Base-by-base conservation (phyloP, 176 grass and related monocot species). In the Urochloa ruziziensis region DNA sequence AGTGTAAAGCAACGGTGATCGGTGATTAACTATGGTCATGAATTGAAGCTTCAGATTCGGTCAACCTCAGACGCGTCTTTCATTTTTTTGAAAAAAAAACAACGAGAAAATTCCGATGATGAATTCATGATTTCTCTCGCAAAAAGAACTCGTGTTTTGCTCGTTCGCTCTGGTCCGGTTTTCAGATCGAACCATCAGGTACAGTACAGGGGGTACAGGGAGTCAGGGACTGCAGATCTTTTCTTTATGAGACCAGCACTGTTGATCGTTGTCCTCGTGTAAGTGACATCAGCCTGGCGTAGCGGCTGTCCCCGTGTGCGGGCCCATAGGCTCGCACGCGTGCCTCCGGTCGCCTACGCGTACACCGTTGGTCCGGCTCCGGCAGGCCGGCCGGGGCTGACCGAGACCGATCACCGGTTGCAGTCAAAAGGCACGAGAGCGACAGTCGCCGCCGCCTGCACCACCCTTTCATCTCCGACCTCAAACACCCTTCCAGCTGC, bases 1-100 rank as follows among this genome's bases (percentile, higher is more conserved):
- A 81, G 59, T 59, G 62, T 82, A 75, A 87, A 82, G 85, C 49
- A 87, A 82, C 79, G 51, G 70, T 40, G 85, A 44, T 37, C 35
- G n/a, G n/a, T 40, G 39, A 87, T 86, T 66, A 81, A 29, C 9
- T 61, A 78, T 24, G 21, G 75, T 21, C 64, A 67, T 27, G 7
- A 19, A 44, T 16, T 6, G 23, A 67, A 62, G 84, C 23, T 80
- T 73, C 25, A 80, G 44, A 69, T 73, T 74, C 48, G 0, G 35
- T 17, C 47, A 73, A 73, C 57, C n/a, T 80, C 68, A 48, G 13
- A 36, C 60, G 62, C 60, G 52, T n/a, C 6, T 25, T 35, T 25
- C 18, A 18, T 24, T 56, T 56, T 40, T 2, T 36, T 23, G 5
- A 40, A 40, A 40, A n/a, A n/a, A n/a, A n/a, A n/a, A n/a, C n/a